Conservation (phyloP, 257 asterid species). For the Sherardia arvensis region DNA sequence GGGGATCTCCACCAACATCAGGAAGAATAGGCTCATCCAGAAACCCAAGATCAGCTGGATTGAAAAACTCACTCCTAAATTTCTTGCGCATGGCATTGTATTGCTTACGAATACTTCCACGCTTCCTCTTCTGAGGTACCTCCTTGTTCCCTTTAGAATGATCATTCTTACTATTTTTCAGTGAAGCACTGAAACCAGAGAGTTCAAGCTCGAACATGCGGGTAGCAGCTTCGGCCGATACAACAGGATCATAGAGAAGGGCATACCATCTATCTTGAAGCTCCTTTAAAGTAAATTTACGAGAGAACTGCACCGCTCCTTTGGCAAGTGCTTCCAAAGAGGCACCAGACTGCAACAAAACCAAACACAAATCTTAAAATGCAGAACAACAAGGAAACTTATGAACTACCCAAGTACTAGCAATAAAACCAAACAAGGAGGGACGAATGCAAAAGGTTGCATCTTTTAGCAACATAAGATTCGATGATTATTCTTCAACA, state of each 20-base stretch:
- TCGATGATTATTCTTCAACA: not conserved
- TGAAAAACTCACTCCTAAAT: conserved; percentile 52
- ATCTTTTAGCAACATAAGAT: not conserved
- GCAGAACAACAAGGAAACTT: not conserved
- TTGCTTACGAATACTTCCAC: conserved; percentile 51
- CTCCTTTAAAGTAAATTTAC: conserved; percentile 59
- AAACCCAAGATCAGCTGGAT: conserved; percentile 41
- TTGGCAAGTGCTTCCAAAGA: conserved; percentile 90
- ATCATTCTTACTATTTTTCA: conserved; percentile 47
- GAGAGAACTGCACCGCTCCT: conserved; percentile 87
- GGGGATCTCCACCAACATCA: conserved; percentile 36
- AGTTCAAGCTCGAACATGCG: conserved; percentile 71
- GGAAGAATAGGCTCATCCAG: conserved; percentile 41
- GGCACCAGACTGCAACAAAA: conserved; percentile 60
- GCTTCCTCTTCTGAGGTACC: conserved; percentile 53
- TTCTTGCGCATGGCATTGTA: conserved; percentile 74
- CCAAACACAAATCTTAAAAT: conserved; percentile 5
- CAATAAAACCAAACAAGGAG: not conserved
- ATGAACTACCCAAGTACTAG: not conserved
- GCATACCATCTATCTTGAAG: conserved; percentile 72
- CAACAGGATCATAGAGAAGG: conserved; percentile 78
- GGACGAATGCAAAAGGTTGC: not conserved
- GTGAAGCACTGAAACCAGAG: conserved; percentile 50
- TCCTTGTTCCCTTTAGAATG: conserved; percentile 36
- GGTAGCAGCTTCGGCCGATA: conserved; percentile 57